Conservation (phyloP, 2,329 filamentous ascomycete genomes). For the Aspergillus ruber region DNA sequence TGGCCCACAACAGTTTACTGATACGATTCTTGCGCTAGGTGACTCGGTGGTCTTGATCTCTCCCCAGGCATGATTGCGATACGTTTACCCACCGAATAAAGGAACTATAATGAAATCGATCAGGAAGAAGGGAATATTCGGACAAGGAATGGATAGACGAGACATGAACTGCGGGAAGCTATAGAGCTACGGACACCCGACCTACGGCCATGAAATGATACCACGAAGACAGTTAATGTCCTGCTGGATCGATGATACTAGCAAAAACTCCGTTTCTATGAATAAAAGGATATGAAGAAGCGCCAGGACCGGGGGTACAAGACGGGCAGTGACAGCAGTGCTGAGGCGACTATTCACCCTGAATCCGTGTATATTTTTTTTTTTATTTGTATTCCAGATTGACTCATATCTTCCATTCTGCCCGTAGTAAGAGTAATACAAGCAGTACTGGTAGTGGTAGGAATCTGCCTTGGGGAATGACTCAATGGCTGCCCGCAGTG, state of each 20-base stretch:
- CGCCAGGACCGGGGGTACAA: background rate
- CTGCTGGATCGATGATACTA: background rate
- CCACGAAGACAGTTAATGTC: background rate
- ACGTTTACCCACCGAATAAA: constrained; percentile 1
- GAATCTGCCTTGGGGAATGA: background rate
- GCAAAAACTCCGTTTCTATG: background rate
- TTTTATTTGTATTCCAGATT: background rate
- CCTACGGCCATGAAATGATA: background rate
- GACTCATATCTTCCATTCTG: constrained; percentile 2
- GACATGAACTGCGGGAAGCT: background rate
- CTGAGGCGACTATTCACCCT: background rate
- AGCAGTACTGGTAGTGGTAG: no score
- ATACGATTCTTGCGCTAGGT: constrained; percentile 42
- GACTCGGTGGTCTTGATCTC: constrained; percentile 69
- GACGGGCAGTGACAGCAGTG: background rate
- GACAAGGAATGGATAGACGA: background rate
- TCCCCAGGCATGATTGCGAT: constrained; percentile 45
- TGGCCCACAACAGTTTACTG: constrained; percentile 6
- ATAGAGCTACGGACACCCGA: background rate
- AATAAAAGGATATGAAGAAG: background rate
- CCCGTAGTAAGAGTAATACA: no score
- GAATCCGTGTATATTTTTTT: background rate
- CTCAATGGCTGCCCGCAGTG: constrained; percentile 3
- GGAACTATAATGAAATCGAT: background rate
- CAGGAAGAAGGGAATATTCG: background rate